A percentile compares a stretch with the other conserved stretches of the same genome.
Conservation (phyloP, 1,284 basidiomycete genomes). For the Cronartium ribicola region DNA sequence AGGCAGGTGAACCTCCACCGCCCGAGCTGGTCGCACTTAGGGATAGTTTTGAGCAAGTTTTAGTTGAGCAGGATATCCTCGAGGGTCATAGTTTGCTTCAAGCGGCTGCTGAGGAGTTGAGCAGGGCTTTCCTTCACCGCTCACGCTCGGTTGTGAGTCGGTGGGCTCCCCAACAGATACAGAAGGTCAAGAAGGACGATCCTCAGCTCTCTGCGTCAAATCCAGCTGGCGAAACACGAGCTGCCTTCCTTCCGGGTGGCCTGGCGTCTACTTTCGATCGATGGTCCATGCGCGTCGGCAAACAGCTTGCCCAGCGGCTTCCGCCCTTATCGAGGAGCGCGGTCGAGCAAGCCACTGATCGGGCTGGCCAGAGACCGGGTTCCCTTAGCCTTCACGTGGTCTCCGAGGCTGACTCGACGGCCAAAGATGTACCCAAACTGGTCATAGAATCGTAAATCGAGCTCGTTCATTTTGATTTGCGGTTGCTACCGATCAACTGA, state of each 20-base stretch:
- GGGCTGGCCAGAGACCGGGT: background rate
- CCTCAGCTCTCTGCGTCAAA: background rate
- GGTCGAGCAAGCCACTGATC: background rate
- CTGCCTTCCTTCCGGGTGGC: background rate
- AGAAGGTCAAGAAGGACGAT: background rate
- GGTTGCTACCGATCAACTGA: too few relatives aligned
- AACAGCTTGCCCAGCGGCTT: background rate
- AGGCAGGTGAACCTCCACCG: background rate
- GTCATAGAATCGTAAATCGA: too few relatives aligned
- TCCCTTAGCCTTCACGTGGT: background rate
- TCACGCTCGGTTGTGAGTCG: background rate
- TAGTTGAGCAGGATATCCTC: background rate
- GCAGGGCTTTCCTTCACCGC: background rate
- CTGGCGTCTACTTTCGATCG: background rate
- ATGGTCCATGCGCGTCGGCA: background rate
- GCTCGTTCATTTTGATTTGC: too few relatives aligned
- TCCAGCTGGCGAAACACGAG: background rate
- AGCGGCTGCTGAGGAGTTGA: background rate
- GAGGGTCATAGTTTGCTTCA: background rate
- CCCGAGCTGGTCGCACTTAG: background rate
- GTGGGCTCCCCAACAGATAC: background rate
- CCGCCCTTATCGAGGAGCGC: background rate
- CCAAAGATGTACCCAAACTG: background rate
- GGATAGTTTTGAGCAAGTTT: conserved; percentile 1
- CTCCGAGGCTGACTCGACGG: background rate